A percentile compares a stretch with the other conserved stretches of the same genome.
Evolutionary conservation across 352 stramenopile species (phyloP).

Genomic region (Globisporangium abappressorium): DNA sequence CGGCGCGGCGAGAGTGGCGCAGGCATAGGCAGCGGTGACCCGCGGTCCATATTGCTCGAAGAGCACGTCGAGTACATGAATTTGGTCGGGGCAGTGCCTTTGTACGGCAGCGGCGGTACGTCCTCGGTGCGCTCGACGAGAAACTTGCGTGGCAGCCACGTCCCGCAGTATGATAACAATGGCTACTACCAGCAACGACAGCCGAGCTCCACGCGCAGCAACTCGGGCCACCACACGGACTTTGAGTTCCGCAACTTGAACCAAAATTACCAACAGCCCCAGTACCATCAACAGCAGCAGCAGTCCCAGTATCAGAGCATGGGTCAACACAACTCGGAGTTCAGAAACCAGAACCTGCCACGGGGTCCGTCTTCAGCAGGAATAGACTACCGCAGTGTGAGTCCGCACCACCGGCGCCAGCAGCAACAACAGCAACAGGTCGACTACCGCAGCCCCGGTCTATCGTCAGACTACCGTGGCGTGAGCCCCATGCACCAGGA

Average conservation of each 20-base stretch:
- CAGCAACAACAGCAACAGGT: not conserved
- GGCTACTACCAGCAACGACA: not conserved
- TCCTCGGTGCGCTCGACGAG: not conserved
- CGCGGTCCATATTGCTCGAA: slow-evolving; percentile 5
- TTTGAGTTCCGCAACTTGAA: slow-evolving; percentile 19
- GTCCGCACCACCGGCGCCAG: not conserved
- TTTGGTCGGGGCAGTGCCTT: not conserved
- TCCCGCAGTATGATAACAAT: slow-evolving; percentile 1
- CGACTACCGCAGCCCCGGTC: not conserved
- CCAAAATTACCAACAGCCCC: not conserved
- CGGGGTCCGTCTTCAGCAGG: not conserved
- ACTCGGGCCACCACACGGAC: slow-evolving; percentile 1
- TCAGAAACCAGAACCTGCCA: slow-evolving; percentile 1
- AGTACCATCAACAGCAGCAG: not conserved
- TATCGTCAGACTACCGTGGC: not conserved
- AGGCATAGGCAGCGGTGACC: not conserved
- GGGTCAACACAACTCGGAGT: not conserved
- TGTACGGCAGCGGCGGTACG: not conserved
- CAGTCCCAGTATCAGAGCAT: not conserved
- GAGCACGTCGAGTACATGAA: slow-evolving; percentile 1
- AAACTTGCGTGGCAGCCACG: not conserved
- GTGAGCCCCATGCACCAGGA: too few species aligned
- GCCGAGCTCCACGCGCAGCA: not conserved
- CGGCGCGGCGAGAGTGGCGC: not conserved
- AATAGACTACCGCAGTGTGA: not conserved